Evolutionary conservation across 2,329 filamentous ascomycete genomes (phyloP).

Genomic region (Drechslerella stenobrocha): DNA sequence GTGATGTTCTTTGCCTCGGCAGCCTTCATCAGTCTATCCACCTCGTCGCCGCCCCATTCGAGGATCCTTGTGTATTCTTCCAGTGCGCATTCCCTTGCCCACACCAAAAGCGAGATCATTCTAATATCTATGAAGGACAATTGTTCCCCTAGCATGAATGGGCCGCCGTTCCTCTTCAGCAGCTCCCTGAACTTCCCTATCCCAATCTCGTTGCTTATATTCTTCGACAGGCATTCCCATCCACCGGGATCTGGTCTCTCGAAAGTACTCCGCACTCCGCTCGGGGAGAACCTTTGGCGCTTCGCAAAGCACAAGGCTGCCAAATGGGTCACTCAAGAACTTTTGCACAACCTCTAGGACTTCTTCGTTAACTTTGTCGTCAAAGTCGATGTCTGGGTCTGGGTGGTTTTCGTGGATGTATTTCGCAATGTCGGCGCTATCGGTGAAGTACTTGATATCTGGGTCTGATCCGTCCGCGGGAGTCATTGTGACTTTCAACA

Average conservation of each 20-base stretch:
- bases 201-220: constrained; percentile 57
- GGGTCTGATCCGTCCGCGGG: constrained; percentile 57
- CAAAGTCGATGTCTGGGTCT: constrained; percentile 49
- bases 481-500: constrained; percentile 60
- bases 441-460: constrained; percentile 53
- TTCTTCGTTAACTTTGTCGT: constrained; percentile 58
- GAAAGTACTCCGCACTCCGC: constrained; percentile 63
- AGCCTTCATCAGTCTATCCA: constrained; percentile 26
- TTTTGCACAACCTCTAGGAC: constrained; percentile 6
- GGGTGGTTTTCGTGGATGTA: constrained; percentile 64
- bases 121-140: constrained; percentile 58
- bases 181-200: constrained; percentile 54
- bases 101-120: constrained; percentile 50
- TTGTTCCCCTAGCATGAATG: constrained; percentile 55
- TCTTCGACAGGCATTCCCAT: constrained; percentile 60
- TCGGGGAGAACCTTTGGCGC: constrained; percentile 61
- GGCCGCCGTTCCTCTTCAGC: constrained; percentile 54
- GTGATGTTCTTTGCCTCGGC: constrained; percentile 19
- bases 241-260: constrained; percentile 58
- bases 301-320: constrained; percentile 52
- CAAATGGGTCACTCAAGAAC: constrained; percentile 37
- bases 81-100: constrained; percentile 18
- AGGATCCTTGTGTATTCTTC: constrained; percentile 22
- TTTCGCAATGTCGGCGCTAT: constrained; percentile 68
- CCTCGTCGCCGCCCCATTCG: constrained; percentile 31